phyloP scores from a whole-genome alignment of 2,329 filamentous ascomycete genomes.

The Cytospora chrysosperma region DNA sequence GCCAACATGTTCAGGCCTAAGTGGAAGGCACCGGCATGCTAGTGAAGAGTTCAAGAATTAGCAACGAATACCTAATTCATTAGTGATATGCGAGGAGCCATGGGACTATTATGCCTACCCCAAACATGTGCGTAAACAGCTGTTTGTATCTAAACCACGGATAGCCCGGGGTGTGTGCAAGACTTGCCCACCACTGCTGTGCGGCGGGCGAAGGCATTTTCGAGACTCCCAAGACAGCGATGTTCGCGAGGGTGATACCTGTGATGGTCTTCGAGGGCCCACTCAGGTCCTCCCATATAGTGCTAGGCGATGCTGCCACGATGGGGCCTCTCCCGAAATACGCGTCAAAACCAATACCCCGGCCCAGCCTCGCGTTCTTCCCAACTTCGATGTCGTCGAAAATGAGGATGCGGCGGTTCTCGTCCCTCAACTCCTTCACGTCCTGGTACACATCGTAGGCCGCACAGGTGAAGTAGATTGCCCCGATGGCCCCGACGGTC shows the following conservation, averaged over 20 bases:
- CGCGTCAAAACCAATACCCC: neutral
- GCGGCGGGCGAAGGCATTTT: slow-evolving; percentile 19
- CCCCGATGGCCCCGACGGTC: slow-evolving; percentile 25
- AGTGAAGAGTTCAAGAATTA: neutral
- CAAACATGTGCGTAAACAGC: slow-evolving; percentile 33
- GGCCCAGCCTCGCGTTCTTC: neutral
- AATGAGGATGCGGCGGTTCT: slow-evolving; percentile 9
- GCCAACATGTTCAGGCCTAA: slow-evolving; percentile 33
- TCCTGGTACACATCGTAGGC: slow-evolving; percentile 16
- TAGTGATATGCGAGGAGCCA: neutral
- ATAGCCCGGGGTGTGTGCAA: slow-evolving; percentile 14
- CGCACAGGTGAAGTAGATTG: slow-evolving; percentile 20
- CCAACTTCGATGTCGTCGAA: slow-evolving; percentile 20
- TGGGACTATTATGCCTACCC: neutral
- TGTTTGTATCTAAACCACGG: slow-evolving; percentile 12
- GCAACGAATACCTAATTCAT: neutral
- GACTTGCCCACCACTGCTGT: neutral
- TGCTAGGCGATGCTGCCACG: slow-evolving; percentile 12
- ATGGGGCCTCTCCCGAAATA: slow-evolving; percentile 7
- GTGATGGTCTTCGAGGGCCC: slow-evolving; percentile 15
- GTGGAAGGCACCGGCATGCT: slow-evolving; percentile 30
- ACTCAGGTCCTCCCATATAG: slow-evolving; percentile 24
- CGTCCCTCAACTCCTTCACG: neutral
- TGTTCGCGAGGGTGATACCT: slow-evolving; percentile 26
- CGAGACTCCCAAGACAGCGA: slow-evolving; percentile 21